These are phyloP conservation scores for Leccinum imitatum DNA, from an alignment of 768 basidiomycete species.

Conservation along the genomic window DNA sequence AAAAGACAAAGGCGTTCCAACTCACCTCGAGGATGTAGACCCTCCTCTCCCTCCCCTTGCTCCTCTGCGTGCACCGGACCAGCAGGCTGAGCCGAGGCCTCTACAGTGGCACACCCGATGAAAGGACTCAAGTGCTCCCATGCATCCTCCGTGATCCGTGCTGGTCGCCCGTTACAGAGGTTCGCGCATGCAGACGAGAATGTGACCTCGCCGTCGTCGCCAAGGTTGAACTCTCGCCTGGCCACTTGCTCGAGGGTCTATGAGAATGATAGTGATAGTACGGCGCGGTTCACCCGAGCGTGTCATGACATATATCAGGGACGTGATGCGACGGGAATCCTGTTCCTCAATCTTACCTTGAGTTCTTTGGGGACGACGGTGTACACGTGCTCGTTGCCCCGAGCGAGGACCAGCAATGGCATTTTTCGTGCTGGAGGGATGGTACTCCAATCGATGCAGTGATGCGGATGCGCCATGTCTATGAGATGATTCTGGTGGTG, in stretches of 20 bases:
- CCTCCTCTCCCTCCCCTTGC: not conserved
- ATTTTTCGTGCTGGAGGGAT: constrained; percentile 20
- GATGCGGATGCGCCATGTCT: constrained; percentile 27
- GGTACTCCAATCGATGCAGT: constrained; percentile 28
- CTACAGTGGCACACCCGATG: constrained; percentile 28
- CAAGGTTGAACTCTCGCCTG: constrained; percentile 22
- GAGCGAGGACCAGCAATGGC: constrained; percentile 20
- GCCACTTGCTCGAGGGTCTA: constrained; percentile 22
- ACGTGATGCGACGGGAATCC: not conserved
- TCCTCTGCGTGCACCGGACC: not conserved
- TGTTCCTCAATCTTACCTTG: constrained; percentile 9
- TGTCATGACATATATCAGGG: not conserved
- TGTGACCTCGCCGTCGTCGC: constrained; percentile 6
- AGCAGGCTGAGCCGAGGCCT: not conserved
- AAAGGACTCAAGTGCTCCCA: constrained; percentile 20
- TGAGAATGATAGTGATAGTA: not conserved
- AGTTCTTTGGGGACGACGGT: constrained; percentile 16
- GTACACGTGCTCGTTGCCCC: constrained; percentile 20
- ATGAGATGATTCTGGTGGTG: not conserved
- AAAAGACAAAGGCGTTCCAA: not conserved
- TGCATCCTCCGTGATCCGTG: constrained; percentile 21
- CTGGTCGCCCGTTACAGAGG: constrained; percentile 19
- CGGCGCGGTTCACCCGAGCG: not conserved
- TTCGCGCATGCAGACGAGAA: constrained; percentile 24
- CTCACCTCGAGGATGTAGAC: constrained; percentile 2